Evolutionary conservation across 2,329 filamentous ascomycete genomes (phyloP).

Genomic region (Zymoseptoria tritici): DNA sequence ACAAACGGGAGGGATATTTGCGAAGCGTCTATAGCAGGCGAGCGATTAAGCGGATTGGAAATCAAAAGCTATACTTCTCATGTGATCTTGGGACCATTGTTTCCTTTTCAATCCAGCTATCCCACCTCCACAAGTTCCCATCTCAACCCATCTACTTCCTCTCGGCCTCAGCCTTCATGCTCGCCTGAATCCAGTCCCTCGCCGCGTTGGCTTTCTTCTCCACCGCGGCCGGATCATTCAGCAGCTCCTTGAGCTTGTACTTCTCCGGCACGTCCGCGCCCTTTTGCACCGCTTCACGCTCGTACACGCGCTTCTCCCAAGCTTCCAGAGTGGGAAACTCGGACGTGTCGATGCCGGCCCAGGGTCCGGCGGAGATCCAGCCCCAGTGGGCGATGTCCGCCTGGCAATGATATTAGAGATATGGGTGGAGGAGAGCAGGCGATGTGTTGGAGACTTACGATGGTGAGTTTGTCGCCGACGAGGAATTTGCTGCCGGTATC

Average conservation of each 20-base stretch:
- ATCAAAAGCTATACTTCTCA: no score
- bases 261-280: constrained; percentile 61
- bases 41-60: no score
- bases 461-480: constrained; percentile 58
- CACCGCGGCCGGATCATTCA: constrained; percentile 50
- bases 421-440: no score
- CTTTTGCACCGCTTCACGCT: constrained; percentile 65
- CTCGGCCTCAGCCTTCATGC: constrained; percentile 61
- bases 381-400: constrained; percentile 77
- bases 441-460: no score
- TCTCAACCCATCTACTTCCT: constrained; percentile 25
- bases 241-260: constrained; percentile 54
- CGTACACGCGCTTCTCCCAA: constrained; percentile 66
- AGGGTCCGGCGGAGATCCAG: constrained; percentile 58
- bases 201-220: constrained; percentile 45
- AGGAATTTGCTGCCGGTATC: constrained; percentile 45
- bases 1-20: no score
- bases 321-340: constrained; percentile 69
- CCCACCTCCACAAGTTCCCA: no score
- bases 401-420: no score
- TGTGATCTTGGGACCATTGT: no score
- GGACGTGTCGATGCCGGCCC: constrained; percentile 60
- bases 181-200: constrained; percentile 58
- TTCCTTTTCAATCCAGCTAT: no score
- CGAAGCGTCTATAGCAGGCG: no score